A percentile compares a stretch with the other conserved stretches of the same genome.
These are phyloP conservation scores for Tetracladium setigerum DNA, from an alignment of 495 filamentous ascomycete genomes.

Conservation along the genomic window DNA sequence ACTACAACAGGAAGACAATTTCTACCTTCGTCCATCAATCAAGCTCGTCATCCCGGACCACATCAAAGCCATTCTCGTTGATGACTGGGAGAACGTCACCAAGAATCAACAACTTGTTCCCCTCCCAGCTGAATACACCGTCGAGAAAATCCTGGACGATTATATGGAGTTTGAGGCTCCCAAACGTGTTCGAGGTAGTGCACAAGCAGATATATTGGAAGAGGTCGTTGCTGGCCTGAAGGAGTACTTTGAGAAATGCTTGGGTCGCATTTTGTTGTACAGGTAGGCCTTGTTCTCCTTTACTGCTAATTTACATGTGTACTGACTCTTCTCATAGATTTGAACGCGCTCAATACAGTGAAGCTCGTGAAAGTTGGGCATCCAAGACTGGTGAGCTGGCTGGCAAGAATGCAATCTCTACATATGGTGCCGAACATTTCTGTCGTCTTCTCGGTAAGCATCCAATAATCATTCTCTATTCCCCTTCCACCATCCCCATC, in stretches of 20 bases:
- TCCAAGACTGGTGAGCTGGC: constrained; percentile 46
- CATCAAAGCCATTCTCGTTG: constrained; percentile 83
- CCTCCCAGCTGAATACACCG: constrained; percentile 67
- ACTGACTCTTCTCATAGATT: constrained; percentile 40
- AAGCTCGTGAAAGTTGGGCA: constrained; percentile 58
- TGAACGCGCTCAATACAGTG: constrained; percentile 77
- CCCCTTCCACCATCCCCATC: background rate
- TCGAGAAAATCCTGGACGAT: constrained; percentile 68
- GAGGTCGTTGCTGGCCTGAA: constrained; percentile 77
- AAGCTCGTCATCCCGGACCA: constrained; percentile 77
- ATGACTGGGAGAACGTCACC: constrained; percentile 98
- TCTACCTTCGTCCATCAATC: constrained; percentile 70
- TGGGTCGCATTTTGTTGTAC: constrained; percentile 86
- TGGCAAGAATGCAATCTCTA: constrained; percentile 59
- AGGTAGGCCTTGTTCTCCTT: constrained; percentile 31
- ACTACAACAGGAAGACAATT: constrained; percentile 67
- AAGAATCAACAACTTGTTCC: constrained; percentile 84
- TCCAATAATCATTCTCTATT: background rate
- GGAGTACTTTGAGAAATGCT: constrained; percentile 83
- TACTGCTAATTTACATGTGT: background rate
- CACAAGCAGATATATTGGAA: constrained; percentile 76
- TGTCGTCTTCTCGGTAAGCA: constrained; percentile 76
- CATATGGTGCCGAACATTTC: constrained; percentile 93
- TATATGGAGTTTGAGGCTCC: constrained; percentile 64
- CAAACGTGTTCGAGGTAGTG: constrained; percentile 54